Conservation (phyloP, 805 yeast genomes). For the Starmera quercuum region DNA sequence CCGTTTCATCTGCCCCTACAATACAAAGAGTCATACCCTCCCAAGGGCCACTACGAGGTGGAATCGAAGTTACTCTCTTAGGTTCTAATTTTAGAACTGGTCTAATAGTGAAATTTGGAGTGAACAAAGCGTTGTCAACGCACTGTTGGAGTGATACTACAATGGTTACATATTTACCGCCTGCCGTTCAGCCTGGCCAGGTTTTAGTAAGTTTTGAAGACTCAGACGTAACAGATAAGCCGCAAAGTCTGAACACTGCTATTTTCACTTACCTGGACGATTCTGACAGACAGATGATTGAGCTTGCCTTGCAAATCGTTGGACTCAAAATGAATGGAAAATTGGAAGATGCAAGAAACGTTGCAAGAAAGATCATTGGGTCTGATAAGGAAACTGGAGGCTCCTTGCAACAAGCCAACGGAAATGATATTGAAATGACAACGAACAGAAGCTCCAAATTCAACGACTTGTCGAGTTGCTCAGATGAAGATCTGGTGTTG, state of each 20-base stretch:
- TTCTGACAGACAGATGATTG: slow-evolving; percentile 90
- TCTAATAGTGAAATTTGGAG: slow-evolving; percentile 79
- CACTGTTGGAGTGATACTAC: slow-evolving; percentile 97
- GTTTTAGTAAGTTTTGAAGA: slow-evolving; percentile 76
- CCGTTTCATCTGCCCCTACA: slow-evolving; percentile 8
- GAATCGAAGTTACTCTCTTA: slow-evolving; percentile 85
- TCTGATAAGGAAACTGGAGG: slow-evolving; percentile 26
- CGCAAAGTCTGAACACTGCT: slow-evolving; percentile 20
- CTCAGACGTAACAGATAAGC: slow-evolving; percentile 4
- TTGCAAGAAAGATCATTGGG: slow-evolving; percentile 87
- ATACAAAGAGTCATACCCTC: slow-evolving; percentile 90
- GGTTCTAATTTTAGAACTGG: slow-evolving; percentile 87
- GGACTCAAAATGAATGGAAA: slow-evolving; percentile 96
- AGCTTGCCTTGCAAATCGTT: slow-evolving; percentile 91
- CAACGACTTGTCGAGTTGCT: slow-evolving; percentile 4
- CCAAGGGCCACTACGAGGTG: slow-evolving; percentile 94
- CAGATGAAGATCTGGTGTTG: slow-evolving; percentile 32
- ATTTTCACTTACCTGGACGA: slow-evolving; percentile 91
- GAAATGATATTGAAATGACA: neutral
- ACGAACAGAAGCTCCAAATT: slow-evolving; percentile 6
- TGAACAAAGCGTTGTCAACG: slow-evolving; percentile 68
- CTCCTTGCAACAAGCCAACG: neutral
- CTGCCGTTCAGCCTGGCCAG: slow-evolving; percentile 83
- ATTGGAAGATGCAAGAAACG: slow-evolving; percentile 88
- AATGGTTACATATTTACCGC: slow-evolving; percentile 89